Conservation (phyloP, 2,329 filamentous ascomycete genomes). For the Graphiopsis chlorocephala region DNA sequence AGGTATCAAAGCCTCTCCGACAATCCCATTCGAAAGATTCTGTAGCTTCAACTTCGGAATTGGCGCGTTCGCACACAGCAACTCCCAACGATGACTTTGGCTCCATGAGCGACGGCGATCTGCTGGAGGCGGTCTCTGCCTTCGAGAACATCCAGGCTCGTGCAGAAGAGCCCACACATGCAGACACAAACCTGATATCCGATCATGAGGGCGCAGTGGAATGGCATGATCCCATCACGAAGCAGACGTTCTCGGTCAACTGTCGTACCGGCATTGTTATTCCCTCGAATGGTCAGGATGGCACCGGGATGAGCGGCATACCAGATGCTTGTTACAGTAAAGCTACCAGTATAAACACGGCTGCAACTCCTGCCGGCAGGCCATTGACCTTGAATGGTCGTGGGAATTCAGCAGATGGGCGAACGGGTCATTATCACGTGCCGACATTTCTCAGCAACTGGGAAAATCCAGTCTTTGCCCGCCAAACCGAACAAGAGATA, state of each 20-base stretch:
- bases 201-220: conserved; percentile 39
- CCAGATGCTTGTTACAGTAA: too few species aligned
- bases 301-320: not conserved
- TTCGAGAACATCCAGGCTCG: not conserved
- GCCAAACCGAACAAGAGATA: conserved; percentile 36
- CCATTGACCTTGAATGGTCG: conserved; percentile 35
- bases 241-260: conserved; percentile 52
- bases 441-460: conserved; percentile 54
- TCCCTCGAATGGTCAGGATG: not conserved
- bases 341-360: conserved; percentile 25
- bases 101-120: conserved; percentile 24
- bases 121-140: conserved; percentile 18
- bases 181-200: not conserved
- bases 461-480: conserved; percentile 74
- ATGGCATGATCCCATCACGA: conserved; percentile 64
- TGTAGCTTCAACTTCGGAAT: not conserved
- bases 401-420: not conserved
- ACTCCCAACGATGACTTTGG: conserved; percentile 29
- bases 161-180: not conserved
- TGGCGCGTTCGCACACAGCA: not conserved
- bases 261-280: conserved; percentile 52
- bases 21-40: not conserved
- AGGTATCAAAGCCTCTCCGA: not conserved
- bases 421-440: not conserved
- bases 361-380: conserved; percentile 28